These are phyloP conservation scores for Turritis glabra DNA, from an alignment of 345 rosid species.

Conservation along the genomic window DNA sequence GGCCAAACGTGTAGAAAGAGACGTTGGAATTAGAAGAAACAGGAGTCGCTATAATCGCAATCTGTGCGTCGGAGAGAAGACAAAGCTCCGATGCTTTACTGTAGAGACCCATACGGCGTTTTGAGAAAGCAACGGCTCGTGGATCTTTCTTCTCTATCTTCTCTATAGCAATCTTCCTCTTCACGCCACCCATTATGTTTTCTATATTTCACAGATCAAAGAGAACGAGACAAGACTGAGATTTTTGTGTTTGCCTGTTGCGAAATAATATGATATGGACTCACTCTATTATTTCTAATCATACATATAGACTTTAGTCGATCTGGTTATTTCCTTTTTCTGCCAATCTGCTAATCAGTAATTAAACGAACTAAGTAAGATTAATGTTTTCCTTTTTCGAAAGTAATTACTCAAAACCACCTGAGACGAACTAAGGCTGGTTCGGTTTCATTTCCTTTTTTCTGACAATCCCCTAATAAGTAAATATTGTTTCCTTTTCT, in stretches of 20 bases:
- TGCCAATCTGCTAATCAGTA: not conserved
- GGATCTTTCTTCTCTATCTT: not conserved
- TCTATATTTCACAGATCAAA: not conserved
- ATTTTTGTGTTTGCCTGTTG: not conserved
- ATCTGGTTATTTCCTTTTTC: conserved; percentile 1
- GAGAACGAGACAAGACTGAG: not conserved
- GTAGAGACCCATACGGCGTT: conserved; percentile 28
- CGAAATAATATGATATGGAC: not conserved
- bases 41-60: conserved; percentile 11
- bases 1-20: conserved; percentile 26
- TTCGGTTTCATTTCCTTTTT: not conserved
- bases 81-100: conserved; percentile 27
- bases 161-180: conserved; percentile 5
- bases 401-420: not conserved
- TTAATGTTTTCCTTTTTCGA: conserved; percentile 6
- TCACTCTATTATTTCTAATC: not conserved
- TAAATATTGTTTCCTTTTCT: too few relatives aligned
- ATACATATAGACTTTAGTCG: not conserved
- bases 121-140: conserved; percentile 14
- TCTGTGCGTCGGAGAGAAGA: conserved; percentile 10
- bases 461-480: too few relatives aligned
- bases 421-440: not conserved
- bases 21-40: conserved; percentile 6
- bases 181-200: conserved; percentile 22
- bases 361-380: not conserved